A percentile compares a stretch with the other conserved stretches of the same genome.
These are phyloP conservation scores for Fistulifera solaris DNA, from an alignment of 108 stramenopile species.

Conservation along the genomic window DNA sequence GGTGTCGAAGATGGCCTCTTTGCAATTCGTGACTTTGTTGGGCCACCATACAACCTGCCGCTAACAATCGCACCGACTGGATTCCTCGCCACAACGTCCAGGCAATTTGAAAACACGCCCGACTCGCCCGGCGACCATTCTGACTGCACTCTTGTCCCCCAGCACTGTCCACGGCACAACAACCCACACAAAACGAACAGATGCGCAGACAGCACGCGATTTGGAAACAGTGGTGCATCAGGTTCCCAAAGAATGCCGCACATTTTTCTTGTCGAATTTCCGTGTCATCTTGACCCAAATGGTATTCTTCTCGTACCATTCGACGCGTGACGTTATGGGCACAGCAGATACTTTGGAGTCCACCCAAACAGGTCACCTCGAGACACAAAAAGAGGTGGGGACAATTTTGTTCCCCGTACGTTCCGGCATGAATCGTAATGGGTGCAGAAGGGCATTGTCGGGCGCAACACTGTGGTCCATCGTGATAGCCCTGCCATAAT, in stretches of 20 bases:
- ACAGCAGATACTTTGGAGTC: constrained; percentile 45
- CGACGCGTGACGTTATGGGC: constrained; percentile 53
- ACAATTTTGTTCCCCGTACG: constrained; percentile 42
- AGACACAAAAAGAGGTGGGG: constrained; percentile 40
- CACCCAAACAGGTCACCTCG: constrained; percentile 36
- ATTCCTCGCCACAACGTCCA: constrained; percentile 46
- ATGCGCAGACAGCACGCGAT: constrained; percentile 23
- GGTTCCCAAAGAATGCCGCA: constrained; percentile 24
- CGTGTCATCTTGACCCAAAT: constrained; percentile 39
- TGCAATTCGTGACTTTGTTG: constrained; percentile 42
- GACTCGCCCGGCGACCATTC: constrained; percentile 35
- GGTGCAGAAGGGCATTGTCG: constrained; percentile 37
- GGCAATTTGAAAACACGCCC: constrained; percentile 39
- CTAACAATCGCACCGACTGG: constrained; percentile 32
- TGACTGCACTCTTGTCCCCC: constrained; percentile 52
- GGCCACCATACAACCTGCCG: constrained; percentile 43
- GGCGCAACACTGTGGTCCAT: constrained; percentile 46
- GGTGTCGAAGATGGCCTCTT: constrained; percentile 2
- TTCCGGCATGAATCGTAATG: constrained; percentile 46
- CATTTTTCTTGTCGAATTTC: constrained; percentile 45
- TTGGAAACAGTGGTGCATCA: constrained; percentile 20
- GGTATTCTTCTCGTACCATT: constrained; percentile 35
- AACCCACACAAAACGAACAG: constrained; percentile 27
- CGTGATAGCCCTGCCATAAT: constrained; percentile 41
- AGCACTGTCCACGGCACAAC: constrained; percentile 33